phyloP scores from a whole-genome alignment of 2,329 filamentous ascomycete genomes.

The Botrytis hyacinthi region DNA sequence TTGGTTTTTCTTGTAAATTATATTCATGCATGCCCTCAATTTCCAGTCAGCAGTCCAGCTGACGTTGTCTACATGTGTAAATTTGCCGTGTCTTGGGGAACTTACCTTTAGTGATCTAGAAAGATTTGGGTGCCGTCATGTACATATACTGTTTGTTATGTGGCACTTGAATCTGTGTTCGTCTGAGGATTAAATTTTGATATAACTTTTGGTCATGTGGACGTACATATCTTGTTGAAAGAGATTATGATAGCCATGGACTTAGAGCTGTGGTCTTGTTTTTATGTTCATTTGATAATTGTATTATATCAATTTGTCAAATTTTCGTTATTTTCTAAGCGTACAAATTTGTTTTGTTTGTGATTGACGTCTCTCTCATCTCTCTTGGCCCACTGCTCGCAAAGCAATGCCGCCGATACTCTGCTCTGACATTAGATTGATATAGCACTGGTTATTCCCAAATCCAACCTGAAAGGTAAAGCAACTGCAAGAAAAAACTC shows the following conservation, averaged over 20 bases:
- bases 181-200: not conserved
- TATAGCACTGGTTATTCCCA: not conserved
- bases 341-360: not conserved
- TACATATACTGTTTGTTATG: not conserved
- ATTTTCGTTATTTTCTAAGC: not conserved
- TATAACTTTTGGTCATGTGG: not conserved
- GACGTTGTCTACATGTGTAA: not conserved
- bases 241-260: not conserved
- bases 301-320: too few species aligned
- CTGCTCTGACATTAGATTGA: not conserved
- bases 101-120: not conserved
- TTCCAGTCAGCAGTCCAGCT: too few species aligned
- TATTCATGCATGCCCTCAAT: not conserved
- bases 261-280: not conserved
- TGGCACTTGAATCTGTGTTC: not conserved
- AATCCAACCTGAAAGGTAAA: not conserved
- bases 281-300: not conserved
- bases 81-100: not conserved
- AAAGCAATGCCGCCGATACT: not conserved
- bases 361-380: not conserved
- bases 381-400: too few species aligned
- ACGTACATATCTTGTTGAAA: not conserved
- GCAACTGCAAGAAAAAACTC: not conserved
- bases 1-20: not conserved
- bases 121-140: not conserved